phyloP scores from a whole-genome alignment of 1,139 yeast species.

The Pichia sp. region DNA sequence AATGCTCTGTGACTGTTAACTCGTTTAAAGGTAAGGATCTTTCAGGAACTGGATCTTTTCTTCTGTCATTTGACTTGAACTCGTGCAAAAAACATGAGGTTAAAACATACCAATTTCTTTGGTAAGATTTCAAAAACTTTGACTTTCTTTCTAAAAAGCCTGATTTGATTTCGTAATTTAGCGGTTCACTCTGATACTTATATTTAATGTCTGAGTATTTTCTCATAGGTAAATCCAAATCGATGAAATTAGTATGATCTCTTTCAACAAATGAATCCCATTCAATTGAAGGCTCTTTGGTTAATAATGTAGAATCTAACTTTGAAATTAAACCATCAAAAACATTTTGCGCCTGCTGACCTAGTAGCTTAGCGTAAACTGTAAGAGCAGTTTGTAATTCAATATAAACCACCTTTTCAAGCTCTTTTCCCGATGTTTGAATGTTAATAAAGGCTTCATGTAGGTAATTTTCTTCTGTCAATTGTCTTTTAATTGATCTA shows the following conservation, averaged over 20 bases:
- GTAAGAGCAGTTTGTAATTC: conserved; percentile 80
- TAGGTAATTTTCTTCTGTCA: conserved; percentile 76
- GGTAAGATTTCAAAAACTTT: conserved; percentile 80
- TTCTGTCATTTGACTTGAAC: conserved; percentile 76
- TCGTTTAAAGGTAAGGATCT: conserved; percentile 79
- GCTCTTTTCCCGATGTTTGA: conserved; percentile 80
- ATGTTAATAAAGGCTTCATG: conserved; percentile 84
- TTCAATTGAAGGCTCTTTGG: conserved; percentile 73
- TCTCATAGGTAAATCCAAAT: conserved; percentile 64
- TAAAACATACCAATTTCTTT: conserved; percentile 84
- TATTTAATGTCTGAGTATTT: conserved; percentile 55
- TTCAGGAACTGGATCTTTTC: conserved; percentile 77
- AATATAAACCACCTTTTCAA: conserved; percentile 79
- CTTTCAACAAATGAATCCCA: conserved; percentile 80
- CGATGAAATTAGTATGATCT: conserved; percentile 69
- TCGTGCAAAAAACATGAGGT: conserved; percentile 88
- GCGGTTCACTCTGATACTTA: conserved; percentile 60
- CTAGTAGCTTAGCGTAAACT: conserved; percentile 58
- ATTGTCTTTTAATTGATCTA: conserved; percentile 65
- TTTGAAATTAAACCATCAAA: conserved; percentile 59
- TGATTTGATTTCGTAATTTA: conserved; percentile 64
- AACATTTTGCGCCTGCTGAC: conserved; percentile 61
- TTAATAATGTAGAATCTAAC: conserved; percentile 63
- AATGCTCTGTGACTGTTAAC: conserved; percentile 76
- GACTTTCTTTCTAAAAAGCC: conserved; percentile 87